phyloP scores from a whole-genome alignment of 2,329 filamentous ascomycete species.

The Paecilomyces niveus region DNA sequence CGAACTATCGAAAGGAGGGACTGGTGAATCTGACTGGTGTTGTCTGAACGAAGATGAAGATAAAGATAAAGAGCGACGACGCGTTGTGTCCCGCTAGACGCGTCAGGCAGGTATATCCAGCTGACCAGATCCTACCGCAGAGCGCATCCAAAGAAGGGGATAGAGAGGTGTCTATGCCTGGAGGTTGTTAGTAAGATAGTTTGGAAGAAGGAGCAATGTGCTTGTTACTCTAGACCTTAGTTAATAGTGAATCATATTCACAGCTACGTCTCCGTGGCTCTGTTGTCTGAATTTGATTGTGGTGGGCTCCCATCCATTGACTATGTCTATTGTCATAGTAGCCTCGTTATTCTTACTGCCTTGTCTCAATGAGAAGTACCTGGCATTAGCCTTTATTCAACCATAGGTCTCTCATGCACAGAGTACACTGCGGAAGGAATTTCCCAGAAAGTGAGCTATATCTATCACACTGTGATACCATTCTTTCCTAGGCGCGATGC shows the following conservation, averaged over 20 bases:
- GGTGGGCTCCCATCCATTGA: neutral
- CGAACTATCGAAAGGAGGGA: neutral
- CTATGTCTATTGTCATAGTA: neutral
- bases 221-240: neutral
- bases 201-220: neutral
- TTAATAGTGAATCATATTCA: neutral
- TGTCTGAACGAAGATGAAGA: neutral
- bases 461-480: too few relatives aligned
- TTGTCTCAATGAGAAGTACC: neutral
- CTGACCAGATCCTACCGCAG: neutral
- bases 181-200: neutral
- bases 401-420: neutral
- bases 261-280: neutral
- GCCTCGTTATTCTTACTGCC: neutral
- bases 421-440: neutral
- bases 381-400: neutral
- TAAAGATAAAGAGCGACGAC: neutral
- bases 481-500: too few relatives aligned
- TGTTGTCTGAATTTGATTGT: neutral
- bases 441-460: too few relatives aligned
- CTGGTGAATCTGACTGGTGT: neutral
- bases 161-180: neutral
- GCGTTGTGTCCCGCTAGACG: neutral
- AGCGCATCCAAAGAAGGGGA: neutral
- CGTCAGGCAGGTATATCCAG: neutral